Percentiles rank a stretch among this genome's conserved stretches.
These are phyloP conservation scores for Neopestalotiopsis sp. DNA, from an alignment of 2,329 filamentous ascomycete species.

Conservation along the genomic window DNA sequence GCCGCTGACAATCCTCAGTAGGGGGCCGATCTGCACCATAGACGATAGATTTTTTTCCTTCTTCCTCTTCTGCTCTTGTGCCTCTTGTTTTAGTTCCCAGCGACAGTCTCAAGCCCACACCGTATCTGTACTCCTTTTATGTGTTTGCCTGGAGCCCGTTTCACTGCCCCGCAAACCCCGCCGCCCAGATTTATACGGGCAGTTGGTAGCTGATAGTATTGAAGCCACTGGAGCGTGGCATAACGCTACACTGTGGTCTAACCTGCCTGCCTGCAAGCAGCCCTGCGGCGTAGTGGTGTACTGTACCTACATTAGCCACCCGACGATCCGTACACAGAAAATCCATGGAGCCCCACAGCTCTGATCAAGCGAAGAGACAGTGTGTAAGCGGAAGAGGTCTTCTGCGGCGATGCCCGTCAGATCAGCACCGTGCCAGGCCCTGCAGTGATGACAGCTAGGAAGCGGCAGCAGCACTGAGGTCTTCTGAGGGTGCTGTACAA, in stretches of 20 bases:
- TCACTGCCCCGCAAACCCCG: neutral
- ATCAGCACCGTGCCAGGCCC: neutral
- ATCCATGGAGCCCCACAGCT: neutral
- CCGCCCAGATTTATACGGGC: neutral
- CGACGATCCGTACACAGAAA: neutral
- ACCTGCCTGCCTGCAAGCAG: neutral
- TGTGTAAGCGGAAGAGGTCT: neutral
- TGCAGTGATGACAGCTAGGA: neutral
- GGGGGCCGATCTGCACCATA: constrained; percentile 2
- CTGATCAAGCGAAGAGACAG: neutral
- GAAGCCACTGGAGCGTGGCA: neutral
- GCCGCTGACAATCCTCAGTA: neutral
- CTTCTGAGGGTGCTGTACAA: neutral
- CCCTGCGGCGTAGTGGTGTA: neutral
- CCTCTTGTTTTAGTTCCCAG: neutral
- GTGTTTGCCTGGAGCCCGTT: constrained; percentile 1
- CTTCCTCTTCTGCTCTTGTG: neutral
- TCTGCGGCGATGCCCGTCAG: neutral
- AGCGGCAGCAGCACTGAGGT: too few species aligned
- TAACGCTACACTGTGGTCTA: neutral
- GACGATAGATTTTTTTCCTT: neutral
- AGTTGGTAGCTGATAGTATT: too few species aligned
- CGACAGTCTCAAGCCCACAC: neutral
- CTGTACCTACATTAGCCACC: neutral
- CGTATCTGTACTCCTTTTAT: neutral